These are phyloP conservation scores for Rhodotorula toruloides DNA, from an alignment of 768 basidiomycete genomes.

Conservation along the genomic window DNA sequence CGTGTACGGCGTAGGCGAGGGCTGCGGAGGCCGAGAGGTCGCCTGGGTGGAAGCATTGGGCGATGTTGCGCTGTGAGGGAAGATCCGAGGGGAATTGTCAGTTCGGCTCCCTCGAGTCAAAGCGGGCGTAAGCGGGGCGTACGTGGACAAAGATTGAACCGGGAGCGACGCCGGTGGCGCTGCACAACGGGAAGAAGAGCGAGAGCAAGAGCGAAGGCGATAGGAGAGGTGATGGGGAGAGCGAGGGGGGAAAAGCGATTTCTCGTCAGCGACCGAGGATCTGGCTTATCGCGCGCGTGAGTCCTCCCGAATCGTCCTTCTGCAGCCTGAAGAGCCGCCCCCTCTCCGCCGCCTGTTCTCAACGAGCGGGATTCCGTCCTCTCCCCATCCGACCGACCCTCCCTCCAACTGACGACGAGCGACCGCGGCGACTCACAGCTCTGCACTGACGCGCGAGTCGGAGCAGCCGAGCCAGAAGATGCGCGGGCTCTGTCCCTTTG, in stretches of 20 bases:
- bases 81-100: background rate
- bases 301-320: too few species aligned
- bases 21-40: conserved; percentile 40
- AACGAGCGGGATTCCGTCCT: too few species aligned
- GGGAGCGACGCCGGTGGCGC: conserved; percentile 41
- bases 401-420: too few species aligned
- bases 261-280: too few species aligned
- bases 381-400: too few species aligned
- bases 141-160: conserved; percentile 44
- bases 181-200: background rate
- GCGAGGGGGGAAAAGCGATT: background rate
- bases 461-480: conserved; percentile 43
- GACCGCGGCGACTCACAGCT: conserved; percentile 19
- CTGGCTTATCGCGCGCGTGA: too few species aligned
- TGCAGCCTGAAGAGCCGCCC: too few species aligned
- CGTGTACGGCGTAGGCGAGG: conserved; percentile 41
- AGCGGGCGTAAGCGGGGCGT: background rate
- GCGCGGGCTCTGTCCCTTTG: conserved; percentile 34
- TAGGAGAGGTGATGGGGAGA: background rate
- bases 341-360: too few species aligned
- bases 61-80: conserved; percentile 40
- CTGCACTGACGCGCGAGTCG: conserved; percentile 40
- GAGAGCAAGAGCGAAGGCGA: background rate
- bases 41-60: conserved; percentile 40
- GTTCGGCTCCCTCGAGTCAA: too few species aligned